Evolutionary conservation across 163 green algal species (phyloP), one percentile per base, ranked within the genome.

Genomic region (Picocystis sp.): DNA sequence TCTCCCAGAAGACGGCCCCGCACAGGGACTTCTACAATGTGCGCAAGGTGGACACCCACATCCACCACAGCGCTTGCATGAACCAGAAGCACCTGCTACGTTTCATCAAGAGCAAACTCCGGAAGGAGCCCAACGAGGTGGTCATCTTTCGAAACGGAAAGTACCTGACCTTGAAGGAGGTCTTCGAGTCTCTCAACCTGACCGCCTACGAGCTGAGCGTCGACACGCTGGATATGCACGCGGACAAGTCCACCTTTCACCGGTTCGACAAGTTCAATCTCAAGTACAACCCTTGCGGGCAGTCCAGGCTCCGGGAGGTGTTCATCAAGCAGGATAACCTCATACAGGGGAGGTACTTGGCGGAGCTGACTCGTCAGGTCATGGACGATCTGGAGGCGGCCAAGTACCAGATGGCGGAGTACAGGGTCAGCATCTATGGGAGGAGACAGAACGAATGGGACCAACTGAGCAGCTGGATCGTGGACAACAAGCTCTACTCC

Each of bases 11-110:
- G 72, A 72, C 62, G 3, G 89, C 88, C 15, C 87, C 90, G 8
- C 91, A 99, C 70, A 66, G 90, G 10, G 90, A 99, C 74, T 96
- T 99, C 62, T 99, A 99, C 81, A 99, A 99, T 71, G 84, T 98
- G 35, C 76, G 90, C 58, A 99, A 99, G 81, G 83, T 97, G 52
- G 89, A 98, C 80, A 98, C 88, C 3, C 89, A 98, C 70, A 83
- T 98, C 56, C 85, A 95, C 69, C 84, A 93, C 75, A 80, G 59
- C 48, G 83, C 90, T 8, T 98, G 90, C 80, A 99, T 99, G 90
- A 92, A 99, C 74, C 90, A 99, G 80, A 99, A 99, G 76, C 90
- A 99, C 72, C 69, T 99, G 65, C 81, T 99, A 75, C 83, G 90
- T 47, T 99, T 99, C 77, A 99, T 99, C 71, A 99, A 99, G 73